Conservation (phyloP, 176 grass and related monocot species). For the Elaeis guineensis region DNA sequence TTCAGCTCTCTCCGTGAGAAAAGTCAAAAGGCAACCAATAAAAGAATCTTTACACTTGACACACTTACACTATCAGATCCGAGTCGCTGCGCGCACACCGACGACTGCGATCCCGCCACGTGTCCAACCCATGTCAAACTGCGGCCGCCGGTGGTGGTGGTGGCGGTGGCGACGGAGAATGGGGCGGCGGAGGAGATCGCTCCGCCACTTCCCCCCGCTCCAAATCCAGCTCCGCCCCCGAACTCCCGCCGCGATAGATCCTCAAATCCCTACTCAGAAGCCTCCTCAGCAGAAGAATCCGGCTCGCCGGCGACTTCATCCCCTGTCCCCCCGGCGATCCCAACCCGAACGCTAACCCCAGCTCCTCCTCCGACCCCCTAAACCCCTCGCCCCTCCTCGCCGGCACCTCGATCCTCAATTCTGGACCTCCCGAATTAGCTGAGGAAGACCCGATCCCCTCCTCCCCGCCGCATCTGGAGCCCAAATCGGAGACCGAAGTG, state of each 20-base stretch:
- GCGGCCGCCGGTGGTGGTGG: not conserved
- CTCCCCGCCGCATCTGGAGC: not conserved
- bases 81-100: no score
- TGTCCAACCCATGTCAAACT: no score
- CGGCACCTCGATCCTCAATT: not conserved
- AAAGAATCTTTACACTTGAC: no score
- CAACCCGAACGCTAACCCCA: no score
- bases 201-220: not conserved
- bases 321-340: not conserved
- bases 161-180: not conserved
- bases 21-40: no score
- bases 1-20: no score
- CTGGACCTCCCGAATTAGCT: not conserved
- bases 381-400: not conserved
- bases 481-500: no score
- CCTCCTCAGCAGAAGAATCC: not conserved
- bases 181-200: not conserved
- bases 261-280: not conserved
- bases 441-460: not conserved
- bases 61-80: no score
- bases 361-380: no score
- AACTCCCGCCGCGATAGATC: not conserved
- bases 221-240: not conserved
- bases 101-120: no score
- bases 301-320: slow-evolving; percentile 3